Conservation (phyloP, 164 flowering plant species). For the Liriodendron chinense region DNA sequence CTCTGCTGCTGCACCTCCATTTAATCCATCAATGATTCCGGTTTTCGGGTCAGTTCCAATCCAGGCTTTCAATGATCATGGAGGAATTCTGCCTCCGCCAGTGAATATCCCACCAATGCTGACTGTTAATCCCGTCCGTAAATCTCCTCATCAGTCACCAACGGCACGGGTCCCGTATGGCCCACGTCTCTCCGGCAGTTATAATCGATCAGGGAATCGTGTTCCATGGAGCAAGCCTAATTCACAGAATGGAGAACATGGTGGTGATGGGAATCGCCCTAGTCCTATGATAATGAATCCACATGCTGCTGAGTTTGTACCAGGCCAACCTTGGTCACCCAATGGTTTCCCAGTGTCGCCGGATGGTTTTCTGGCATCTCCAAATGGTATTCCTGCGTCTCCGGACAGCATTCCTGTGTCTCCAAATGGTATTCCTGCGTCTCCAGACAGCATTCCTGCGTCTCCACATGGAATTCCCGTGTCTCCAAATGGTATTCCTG, state of each 20-base stretch:
- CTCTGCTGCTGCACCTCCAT: slow-evolving; percentile 87
- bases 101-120: slow-evolving; percentile 41
- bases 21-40: slow-evolving; percentile 49
- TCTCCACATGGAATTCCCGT: too few relatives aligned
- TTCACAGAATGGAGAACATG: slow-evolving; percentile 35
- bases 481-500: slow-evolving; percentile 34
- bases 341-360: slow-evolving; percentile 55
- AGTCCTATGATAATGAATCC: slow-evolving; percentile 65
- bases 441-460: too few relatives aligned
- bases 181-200: slow-evolving; percentile 76
- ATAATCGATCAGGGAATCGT: slow-evolving; percentile 49
- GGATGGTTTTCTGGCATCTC: slow-evolving; percentile 44
- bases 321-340: slow-evolving; percentile 46
- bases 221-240: slow-evolving; percentile 46
- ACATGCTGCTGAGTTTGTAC: slow-evolving; percentile 77
- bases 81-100: slow-evolving; percentile 42
- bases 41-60: slow-evolving; percentile 26
- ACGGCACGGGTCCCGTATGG: slow-evolving; percentile 69
- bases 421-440: too few relatives aligned
- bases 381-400: slow-evolving; percentile 33
- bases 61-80: slow-evolving; percentile 44
- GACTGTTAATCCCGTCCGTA: slow-evolving; percentile 54
- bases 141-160: slow-evolving; percentile 90
- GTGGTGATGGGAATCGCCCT: slow-evolving; percentile 25
- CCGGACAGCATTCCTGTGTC: slow-evolving; percentile 31